A percentile compares a stretch with the other conserved stretches of the same genome.
phyloP scores from a whole-genome alignment of 2,329 filamentous ascomycete genomes.

The Scedosporium dehoogii region DNA sequence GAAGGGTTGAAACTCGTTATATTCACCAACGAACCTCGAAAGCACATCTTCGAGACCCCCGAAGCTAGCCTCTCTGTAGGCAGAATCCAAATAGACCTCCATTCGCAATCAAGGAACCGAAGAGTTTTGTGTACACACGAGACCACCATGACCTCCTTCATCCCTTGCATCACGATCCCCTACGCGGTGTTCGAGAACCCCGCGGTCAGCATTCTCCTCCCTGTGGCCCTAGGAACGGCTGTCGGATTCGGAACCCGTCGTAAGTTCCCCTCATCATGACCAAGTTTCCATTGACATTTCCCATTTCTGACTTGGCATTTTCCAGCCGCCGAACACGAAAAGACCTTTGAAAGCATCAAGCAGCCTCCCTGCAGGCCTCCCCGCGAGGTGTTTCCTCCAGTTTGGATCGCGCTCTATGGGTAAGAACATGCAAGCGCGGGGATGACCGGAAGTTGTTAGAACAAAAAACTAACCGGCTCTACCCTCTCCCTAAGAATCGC shows the following conservation, averaged over 20 bases:
- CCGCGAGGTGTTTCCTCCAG: constrained; percentile 51
- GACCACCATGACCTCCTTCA: constrained; percentile 63
- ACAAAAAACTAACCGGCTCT: background rate
- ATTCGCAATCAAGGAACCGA: background rate
- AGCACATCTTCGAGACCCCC: too few relatives aligned
- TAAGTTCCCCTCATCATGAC: constrained; percentile 26
- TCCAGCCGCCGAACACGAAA: constrained; percentile 45
- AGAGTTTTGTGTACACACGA: background rate
- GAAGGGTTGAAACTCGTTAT: too few relatives aligned
- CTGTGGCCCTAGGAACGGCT: constrained; percentile 61
- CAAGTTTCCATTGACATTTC: constrained; percentile 4
- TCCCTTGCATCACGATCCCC: constrained; percentile 70
- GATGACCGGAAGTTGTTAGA: constrained; percentile 1
- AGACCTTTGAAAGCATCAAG: constrained; percentile 54
- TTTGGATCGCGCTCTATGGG: constrained; percentile 59
- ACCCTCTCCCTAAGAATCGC: constrained; percentile 43
- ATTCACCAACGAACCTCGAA: too few relatives aligned
- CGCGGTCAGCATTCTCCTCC: constrained; percentile 64
- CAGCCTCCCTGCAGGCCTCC: constrained; percentile 58
- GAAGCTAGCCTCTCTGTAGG: too few relatives aligned
- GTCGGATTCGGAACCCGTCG: constrained; percentile 60
- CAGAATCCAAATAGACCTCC: background rate
- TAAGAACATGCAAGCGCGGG: constrained; percentile 12
- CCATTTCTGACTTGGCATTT: constrained; percentile 4
- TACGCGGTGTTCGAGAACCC: constrained; percentile 60